Conservation (phyloP, 2,329 filamentous ascomycete genomes). For the Moelleriella libera region DNA sequence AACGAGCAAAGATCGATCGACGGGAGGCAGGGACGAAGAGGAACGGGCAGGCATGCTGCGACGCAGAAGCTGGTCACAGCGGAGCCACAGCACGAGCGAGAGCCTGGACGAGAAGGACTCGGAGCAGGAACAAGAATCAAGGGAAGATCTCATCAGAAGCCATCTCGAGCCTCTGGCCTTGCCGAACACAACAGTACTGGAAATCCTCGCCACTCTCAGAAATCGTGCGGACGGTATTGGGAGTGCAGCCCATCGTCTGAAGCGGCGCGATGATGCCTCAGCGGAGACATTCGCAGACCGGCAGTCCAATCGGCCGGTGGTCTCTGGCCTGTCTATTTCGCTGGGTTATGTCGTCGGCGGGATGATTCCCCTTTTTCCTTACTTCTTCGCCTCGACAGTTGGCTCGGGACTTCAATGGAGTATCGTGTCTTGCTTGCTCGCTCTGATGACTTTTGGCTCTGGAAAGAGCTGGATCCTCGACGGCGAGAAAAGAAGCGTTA, state of each 20-base stretch:
- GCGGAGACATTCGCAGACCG: slow-evolving; percentile 7
- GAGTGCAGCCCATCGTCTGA: slow-evolving; percentile 9
- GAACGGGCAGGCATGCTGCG: slow-evolving; percentile 13
- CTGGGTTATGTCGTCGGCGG: slow-evolving; percentile 49
- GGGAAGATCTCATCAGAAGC: slow-evolving; percentile 12
- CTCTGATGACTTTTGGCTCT: slow-evolving; percentile 42
- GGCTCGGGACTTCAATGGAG: slow-evolving; percentile 34
- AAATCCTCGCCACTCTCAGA: slow-evolving; percentile 13
- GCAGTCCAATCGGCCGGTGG: slow-evolving; percentile 18
- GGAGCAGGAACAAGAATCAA: background rate
- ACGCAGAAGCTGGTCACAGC: background rate
- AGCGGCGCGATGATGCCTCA: background rate
- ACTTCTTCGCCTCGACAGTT: slow-evolving; percentile 35
- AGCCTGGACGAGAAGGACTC: slow-evolving; percentile 6
- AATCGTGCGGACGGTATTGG: slow-evolving; percentile 16
- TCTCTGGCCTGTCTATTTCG: slow-evolving; percentile 44
- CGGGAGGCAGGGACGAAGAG: slow-evolving; percentile 7
- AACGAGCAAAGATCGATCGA: background rate
- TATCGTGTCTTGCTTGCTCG: slow-evolving; percentile 36
- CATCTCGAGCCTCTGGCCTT: slow-evolving; percentile 19
- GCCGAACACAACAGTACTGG: slow-evolving; percentile 6
- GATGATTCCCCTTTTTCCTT: slow-evolving; percentile 46
- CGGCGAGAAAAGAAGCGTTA: slow-evolving; percentile 4
- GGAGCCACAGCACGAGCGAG: slow-evolving; percentile 3
- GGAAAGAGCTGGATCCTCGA: slow-evolving; percentile 31